These are phyloP conservation scores for Podila epigama DNA, from an alignment of 192 early-diverging fungal genomes.

Conservation along the genomic window DNA sequence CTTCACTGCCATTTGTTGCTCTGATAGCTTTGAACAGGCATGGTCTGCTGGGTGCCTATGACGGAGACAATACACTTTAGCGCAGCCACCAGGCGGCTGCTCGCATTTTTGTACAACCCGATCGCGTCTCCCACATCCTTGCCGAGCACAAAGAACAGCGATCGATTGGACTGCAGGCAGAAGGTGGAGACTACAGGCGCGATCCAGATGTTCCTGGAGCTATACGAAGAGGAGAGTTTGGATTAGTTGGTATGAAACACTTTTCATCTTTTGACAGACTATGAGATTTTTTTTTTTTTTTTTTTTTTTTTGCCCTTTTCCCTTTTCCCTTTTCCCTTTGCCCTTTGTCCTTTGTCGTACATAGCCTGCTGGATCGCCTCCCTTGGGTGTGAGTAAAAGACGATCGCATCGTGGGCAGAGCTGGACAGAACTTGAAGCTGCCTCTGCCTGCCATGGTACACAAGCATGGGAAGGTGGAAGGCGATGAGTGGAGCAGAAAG, in stretches of 20 bases:
- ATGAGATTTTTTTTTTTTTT: too few relatives aligned
- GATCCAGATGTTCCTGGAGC: slow-evolving; percentile 21
- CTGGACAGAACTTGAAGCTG: slow-evolving; percentile 27
- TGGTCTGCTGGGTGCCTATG: slow-evolving; percentile 32
- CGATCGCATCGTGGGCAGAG: slow-evolving; percentile 18
- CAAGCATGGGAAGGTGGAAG: slow-evolving; percentile 26
- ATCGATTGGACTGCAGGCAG: slow-evolving; percentile 30
- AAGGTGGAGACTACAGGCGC: slow-evolving; percentile 15
- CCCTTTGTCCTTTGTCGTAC: slow-evolving; percentile 8
- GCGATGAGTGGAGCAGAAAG: slow-evolving; percentile 24
- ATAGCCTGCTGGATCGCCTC: slow-evolving; percentile 2
- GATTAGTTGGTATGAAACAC: neutral
- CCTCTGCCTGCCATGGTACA: slow-evolving; percentile 6
- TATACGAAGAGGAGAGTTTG: neutral
- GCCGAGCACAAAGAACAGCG: slow-evolving; percentile 13
- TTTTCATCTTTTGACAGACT: neutral
- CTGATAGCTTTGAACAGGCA: slow-evolving; percentile 10
- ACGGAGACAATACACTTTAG: slow-evolving; percentile 18
- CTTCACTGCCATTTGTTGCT: neutral
- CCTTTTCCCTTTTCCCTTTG: too few relatives aligned
- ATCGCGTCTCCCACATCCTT: slow-evolving; percentile 9
- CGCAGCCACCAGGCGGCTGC: slow-evolving; percentile 3
- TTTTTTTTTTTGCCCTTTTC: too few relatives aligned
- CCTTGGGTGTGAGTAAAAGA: slow-evolving; percentile 18
- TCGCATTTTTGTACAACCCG: slow-evolving; percentile 29